A percentile compares a stretch with the other conserved stretches of the same genome.
These are phyloP conservation scores for Corylus heterophylla DNA, from an alignment of 306 rosid genomes.

Conservation along the genomic window DNA sequence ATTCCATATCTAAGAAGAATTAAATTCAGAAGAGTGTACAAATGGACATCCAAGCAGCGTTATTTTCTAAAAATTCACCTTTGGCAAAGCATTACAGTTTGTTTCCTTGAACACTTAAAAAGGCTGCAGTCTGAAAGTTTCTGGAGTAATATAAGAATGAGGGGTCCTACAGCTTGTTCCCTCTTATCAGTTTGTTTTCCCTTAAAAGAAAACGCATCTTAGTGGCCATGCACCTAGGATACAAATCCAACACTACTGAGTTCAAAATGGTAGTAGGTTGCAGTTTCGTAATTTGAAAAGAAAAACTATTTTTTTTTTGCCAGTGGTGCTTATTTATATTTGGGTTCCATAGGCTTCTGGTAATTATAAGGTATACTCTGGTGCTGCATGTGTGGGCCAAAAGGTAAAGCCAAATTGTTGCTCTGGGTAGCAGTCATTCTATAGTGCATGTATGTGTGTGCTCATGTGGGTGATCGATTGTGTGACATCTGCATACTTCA, in stretches of 20 bases:
- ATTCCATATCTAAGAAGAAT: neutral
- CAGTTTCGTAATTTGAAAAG: neutral
- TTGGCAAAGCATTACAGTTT: neutral
- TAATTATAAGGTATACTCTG: neutral
- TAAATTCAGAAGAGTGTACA: too few relatives aligned
- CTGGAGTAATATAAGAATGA: neutral
- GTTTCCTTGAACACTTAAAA: neutral
- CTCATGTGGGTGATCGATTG: neutral
- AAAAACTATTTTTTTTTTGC: neutral
- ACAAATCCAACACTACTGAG: neutral
- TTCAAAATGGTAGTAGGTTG: neutral
- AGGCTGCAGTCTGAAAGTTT: neutral
- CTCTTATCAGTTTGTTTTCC: neutral
- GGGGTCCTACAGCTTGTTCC: neutral
- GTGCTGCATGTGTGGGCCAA: neutral
- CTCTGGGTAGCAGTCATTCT: neutral
- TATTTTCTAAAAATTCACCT: neutral
- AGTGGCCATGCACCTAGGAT: neutral
- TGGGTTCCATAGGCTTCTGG: neutral
- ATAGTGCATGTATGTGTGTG: neutral
- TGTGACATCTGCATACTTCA: constrained; percentile 1
- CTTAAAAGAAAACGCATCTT: neutral
- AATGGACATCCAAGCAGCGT: neutral
- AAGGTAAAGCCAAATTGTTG: neutral
- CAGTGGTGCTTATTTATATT: neutral